Evolutionary conservation across 148 eudicot species (phyloP), one percentile per base, ranked within the genome.

Genomic region (Diospyros kaki): DNA sequence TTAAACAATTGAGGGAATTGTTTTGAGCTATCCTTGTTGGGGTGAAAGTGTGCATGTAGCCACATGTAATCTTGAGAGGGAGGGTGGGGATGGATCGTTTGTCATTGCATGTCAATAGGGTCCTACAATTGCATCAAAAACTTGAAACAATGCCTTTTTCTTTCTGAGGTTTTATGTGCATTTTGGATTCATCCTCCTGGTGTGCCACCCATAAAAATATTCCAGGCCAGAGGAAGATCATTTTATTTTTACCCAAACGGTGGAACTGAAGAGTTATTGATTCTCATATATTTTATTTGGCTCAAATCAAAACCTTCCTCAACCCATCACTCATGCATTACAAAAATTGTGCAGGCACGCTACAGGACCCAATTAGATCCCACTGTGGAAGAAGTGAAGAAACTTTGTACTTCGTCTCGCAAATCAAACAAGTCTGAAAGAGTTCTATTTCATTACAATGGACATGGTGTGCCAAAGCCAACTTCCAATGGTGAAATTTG

Each of bases 381-480:
- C 39, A 89, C 97, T 46, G 83, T 96, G 38, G 99, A 96, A 77
- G 97, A 96, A 85, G 93, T 96, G 65, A 93, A 87, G 90, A 96
- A 92, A 81, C 94, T 96, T 58, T 93, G 99, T 74, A 87, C 83
- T 48, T 84, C 90, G 66, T 93, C 93, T 69, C 98, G 97, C 71
- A 96, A 85, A 75, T 88, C 82, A 84, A 98, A 93, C 2, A 93
- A 93, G 79, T 76, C 98, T 38, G 98, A 96, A 81, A 89, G 99
- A 77, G 98, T 96, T 80, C 85, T 96, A 64, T 96, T 89, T 84
- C 99, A 96, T 77, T 96, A 96, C 75, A 96, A 96, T 87, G 99
- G 99, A 67, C 98, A 96, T 82, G 98, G 99, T 50, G 98, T 93
- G 80, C 97, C 99, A 44, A 95, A 93, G 79, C 99, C 99, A 72